Base-by-base conservation (phyloP, 805 yeast species). In the Priceomyces carsonii region DNA sequence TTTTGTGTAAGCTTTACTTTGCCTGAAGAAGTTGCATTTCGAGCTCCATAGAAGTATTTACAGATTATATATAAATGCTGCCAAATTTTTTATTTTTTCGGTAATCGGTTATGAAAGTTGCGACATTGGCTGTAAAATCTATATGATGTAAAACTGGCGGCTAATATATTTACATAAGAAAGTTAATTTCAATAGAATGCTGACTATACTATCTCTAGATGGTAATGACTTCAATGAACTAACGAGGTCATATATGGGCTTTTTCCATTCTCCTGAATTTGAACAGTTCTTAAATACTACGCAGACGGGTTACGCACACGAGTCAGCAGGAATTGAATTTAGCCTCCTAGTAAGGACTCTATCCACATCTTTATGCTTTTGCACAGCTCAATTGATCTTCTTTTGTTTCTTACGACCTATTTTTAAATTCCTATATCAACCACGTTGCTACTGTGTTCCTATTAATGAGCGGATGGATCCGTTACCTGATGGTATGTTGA, bases 1-100 rank as follows among this genome's bases (percentile, higher is more conserved):
- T 90, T 77, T 56, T 88, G 97, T 61, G 85, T 88, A 3, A 70
- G 89, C 5, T 90, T 90, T 60, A 59, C 60, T 50, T 69, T 93
- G 20, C 95, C 95, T 0, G 71, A 69, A 46, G 78, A 73, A 39
- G 79, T 82, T 35, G 87, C 85, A 6, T 81, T 80, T 35, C 57
- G 47, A 43, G 45, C 49, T 26, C 18, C 16, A 26, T 20, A 24
- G 18, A 14, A 21, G 23, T 21, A 8, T 10, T 21, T 21, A 8
- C 8, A 10, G 23, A 21, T 8, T 21, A 21, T 8, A 21, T 10
- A 21, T 21, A 21, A 21, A 8, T 8, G 23, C 23, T 21, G 23
- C 23, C 10, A 21, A 21, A 8, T 21, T 21, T 21, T n/a, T n/a
- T n/a, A n/a, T n/a, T 13, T 33, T 15, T 8, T 26, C n/a, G 15